phyloP scores from a whole-genome alignment of 371 early-diverging fungal genomes.

The Catenaria anguillulae region DNA sequence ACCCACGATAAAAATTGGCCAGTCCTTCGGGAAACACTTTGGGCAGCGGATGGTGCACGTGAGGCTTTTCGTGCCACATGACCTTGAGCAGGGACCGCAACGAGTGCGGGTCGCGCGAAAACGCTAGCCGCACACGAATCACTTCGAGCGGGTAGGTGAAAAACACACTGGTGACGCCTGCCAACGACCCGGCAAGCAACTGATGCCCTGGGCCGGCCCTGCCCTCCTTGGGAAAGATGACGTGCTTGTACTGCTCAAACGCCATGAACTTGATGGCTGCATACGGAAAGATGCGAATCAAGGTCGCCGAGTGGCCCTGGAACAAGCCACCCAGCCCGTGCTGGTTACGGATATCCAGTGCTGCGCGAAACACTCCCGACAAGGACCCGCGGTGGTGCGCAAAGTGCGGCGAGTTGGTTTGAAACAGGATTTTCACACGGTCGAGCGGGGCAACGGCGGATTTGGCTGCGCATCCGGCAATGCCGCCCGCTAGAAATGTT shows the following conservation, averaged over 20 bases:
- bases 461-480: conserved; percentile 70
- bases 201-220: conserved; percentile 43
- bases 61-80: conserved; percentile 21
- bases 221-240: conserved; percentile 50
- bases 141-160: conserved; percentile 90
- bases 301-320: conserved; percentile 86
- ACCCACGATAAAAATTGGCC: conserved; percentile 82
- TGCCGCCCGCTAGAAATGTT: conserved; percentile 47
- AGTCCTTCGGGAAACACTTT: conserved; percentile 19
- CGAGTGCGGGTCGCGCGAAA: conserved; percentile 18
- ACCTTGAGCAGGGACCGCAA: background rate
- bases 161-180: conserved; percentile 76
- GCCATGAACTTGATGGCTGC: conserved; percentile 92
- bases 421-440: conserved; percentile 94
- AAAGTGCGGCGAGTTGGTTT: conserved; percentile 74
- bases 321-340: conserved; percentile 71
- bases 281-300: conserved; percentile 88
- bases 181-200: conserved; percentile 54
- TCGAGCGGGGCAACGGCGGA: conserved; percentile 89
- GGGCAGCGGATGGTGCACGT: conserved; percentile 14
- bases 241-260: conserved; percentile 69
- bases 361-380: conserved; percentile 69
- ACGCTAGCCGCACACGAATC: conserved; percentile 84
- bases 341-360: conserved; percentile 46
- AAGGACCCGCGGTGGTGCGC: conserved; percentile 73